phyloP scores from a whole-genome alignment of 306 rosid species.

The Prunus dulcis region DNA sequence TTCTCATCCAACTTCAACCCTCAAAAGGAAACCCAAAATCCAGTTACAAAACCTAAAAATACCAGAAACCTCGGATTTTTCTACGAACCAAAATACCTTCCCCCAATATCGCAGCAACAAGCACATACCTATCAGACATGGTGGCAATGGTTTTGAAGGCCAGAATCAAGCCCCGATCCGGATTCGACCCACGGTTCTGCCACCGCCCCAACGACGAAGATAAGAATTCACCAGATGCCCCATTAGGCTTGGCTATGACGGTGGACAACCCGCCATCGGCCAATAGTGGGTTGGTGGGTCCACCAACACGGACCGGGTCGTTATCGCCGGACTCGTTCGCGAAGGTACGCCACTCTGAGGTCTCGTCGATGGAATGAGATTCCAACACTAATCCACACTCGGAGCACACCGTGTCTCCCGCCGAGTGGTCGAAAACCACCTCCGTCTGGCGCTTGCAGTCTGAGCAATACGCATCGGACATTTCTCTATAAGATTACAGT shows the following conservation, averaged over 20 bases:
- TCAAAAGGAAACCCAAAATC: neutral
- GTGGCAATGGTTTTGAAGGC: slow-evolving; percentile 93
- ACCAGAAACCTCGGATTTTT: neutral
- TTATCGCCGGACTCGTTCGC: slow-evolving; percentile 95
- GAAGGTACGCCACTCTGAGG: slow-evolving; percentile 89
- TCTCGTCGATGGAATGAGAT: slow-evolving; percentile 93
- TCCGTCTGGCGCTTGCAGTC: slow-evolving; percentile 93
- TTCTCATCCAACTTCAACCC: neutral
- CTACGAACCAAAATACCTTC: neutral
- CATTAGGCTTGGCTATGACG: slow-evolving; percentile 85
- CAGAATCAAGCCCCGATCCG: slow-evolving; percentile 80
- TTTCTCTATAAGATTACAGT: slow-evolving; percentile 6
- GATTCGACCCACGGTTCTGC: slow-evolving; percentile 96
- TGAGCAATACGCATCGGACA: slow-evolving; percentile 85
- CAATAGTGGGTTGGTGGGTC: slow-evolving; percentile 79
- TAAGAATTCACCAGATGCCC: slow-evolving; percentile 70
- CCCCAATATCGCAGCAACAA: slow-evolving; percentile 5
- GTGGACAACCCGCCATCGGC: slow-evolving; percentile 89
- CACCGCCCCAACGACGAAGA: slow-evolving; percentile 89
- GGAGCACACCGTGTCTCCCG: slow-evolving; percentile 89
- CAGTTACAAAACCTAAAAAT: neutral
- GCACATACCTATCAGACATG: slow-evolving; percentile 80
- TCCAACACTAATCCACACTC: slow-evolving; percentile 93
- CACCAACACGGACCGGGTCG: slow-evolving; percentile 96
- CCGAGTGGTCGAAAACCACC: slow-evolving; percentile 90